These are phyloP conservation scores for Crassisporium funariophilum DNA, from an alignment of 768 basidiomycete genomes.

Conservation along the genomic window DNA sequence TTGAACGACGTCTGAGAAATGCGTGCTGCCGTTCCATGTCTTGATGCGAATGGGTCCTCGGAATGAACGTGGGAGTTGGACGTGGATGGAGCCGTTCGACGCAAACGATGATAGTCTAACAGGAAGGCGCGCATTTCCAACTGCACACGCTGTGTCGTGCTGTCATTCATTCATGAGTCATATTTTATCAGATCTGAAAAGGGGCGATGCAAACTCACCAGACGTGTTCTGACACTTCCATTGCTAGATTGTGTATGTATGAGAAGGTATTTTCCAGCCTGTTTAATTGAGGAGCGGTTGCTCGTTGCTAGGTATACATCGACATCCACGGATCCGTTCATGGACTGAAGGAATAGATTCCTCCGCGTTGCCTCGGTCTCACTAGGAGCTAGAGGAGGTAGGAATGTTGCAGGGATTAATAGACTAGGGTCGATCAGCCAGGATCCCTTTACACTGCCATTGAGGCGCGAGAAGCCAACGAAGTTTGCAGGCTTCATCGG, in stretches of 20 bases:
- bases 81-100: slow-evolving; percentile 29
- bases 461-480: slow-evolving; percentile 27
- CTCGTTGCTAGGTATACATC: slow-evolving; percentile 34
- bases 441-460: slow-evolving; percentile 29
- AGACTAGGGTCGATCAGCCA: slow-evolving; percentile 46
- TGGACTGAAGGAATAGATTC: slow-evolving; percentile 36
- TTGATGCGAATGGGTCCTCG: slow-evolving; percentile 33
- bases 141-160: slow-evolving; percentile 11
- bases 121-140: slow-evolving; percentile 17
- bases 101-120: slow-evolving; percentile 21
- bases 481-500: slow-evolving; percentile 34
- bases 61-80: slow-evolving; percentile 44
- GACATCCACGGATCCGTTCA: slow-evolving; percentile 34
- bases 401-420: slow-evolving; percentile 33
- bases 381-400: slow-evolving; percentile 34
- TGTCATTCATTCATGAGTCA: background rate
- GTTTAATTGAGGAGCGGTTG: background rate
- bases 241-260: slow-evolving; percentile 19
- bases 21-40: slow-evolving; percentile 27
- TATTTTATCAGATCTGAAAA: background rate
- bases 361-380: slow-evolving; percentile 39
- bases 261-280: slow-evolving; percentile 12
- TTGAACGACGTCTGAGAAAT: slow-evolving; percentile 31
- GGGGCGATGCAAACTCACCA: slow-evolving; percentile 20
- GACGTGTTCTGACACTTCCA: slow-evolving; percentile 21